Conservation (phyloP, 2,329 filamentous ascomycete genomes). For the Fusarium torreyae region DNA sequence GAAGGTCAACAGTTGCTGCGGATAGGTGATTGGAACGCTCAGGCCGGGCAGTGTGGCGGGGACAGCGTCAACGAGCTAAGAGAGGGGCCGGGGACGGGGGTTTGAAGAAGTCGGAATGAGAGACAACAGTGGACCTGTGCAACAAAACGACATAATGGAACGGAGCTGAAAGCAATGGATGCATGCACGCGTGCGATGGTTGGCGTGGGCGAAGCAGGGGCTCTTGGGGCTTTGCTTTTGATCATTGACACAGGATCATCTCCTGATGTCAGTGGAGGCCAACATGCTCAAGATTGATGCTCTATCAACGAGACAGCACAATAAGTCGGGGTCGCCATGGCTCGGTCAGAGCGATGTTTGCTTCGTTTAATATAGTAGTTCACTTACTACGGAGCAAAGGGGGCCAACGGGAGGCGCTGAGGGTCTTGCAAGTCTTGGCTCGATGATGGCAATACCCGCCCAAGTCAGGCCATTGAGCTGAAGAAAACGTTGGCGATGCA, state of each 20-base stretch:
- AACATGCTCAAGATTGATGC: constrained; percentile 10
- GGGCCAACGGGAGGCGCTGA: constrained; percentile 4
- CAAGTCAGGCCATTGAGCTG: constrained; percentile 1
- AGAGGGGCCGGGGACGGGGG: constrained; percentile 27
- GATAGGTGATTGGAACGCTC: constrained; percentile 27
- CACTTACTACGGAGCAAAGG: not conserved
- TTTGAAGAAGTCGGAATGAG: constrained; percentile 32
- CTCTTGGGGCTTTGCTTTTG: constrained; percentile 21
- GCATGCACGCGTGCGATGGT: constrained; percentile 10
- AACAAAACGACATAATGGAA: constrained; percentile 29
- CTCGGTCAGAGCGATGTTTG: constrained; percentile 17
- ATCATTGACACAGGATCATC: constrained; percentile 14
- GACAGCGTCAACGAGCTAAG: constrained; percentile 27
- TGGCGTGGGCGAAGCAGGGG: constrained; percentile 22
- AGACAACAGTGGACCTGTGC: constrained; percentile 45
- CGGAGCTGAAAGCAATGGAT: constrained; percentile 17
- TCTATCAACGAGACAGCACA: constrained; percentile 5
- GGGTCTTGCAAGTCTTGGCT: constrained; percentile 6
- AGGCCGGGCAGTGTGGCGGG: constrained; percentile 33
- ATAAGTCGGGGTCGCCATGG: not conserved
- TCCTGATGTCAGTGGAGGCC: constrained; percentile 18
- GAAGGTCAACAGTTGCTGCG: constrained; percentile 8
- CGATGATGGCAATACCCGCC: constrained; percentile 15
- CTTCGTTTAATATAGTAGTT: constrained; percentile 4
- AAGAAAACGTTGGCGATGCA: constrained; percentile 2